A percentile compares a stretch with the other conserved stretches of the same genome.
Evolutionary conservation across 1,139 yeast species (phyloP).

Genomic region (Geotrichum candidum): DNA sequence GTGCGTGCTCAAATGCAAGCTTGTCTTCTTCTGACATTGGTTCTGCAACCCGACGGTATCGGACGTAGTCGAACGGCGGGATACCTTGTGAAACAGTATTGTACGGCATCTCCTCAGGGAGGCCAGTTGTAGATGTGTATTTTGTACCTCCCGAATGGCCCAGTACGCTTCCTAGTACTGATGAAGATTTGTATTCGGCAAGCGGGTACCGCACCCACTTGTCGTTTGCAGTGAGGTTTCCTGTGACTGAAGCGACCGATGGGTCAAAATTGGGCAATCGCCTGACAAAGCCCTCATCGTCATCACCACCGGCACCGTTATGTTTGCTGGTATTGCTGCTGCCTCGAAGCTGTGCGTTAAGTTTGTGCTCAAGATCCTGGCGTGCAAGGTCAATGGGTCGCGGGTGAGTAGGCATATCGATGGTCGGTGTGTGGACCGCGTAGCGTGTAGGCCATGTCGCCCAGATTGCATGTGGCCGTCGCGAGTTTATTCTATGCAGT

Average conservation of each 20-base stretch:
- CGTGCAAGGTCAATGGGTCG: neutral
- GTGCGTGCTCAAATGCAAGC: conserved; percentile 10
- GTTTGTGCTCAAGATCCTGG: neutral
- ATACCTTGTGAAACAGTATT: conserved; percentile 9
- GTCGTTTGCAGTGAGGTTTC: neutral
- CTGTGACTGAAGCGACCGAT: neutral
- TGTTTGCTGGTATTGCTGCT: neutral
- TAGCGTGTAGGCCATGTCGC: neutral
- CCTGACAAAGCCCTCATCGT: neutral
- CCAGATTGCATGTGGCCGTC: neutral
- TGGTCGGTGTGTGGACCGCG: neutral
- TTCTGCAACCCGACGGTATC: neutral
- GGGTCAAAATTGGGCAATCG: neutral
- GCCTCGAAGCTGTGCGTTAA: neutral
- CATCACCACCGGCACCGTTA: neutral
- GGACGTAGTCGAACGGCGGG: conserved; percentile 11
- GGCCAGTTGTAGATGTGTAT: conserved; percentile 9
- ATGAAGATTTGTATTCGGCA: neutral
- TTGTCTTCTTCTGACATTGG: neutral
- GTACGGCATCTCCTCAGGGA: conserved; percentile 6
- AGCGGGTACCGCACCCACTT: neutral
- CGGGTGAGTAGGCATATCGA: neutral
- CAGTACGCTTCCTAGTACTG: neutral
- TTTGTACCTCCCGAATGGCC: conserved; percentile 13
- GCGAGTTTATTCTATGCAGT: neutral